Evolutionary conservation across 768 basidiomycete species (phyloP).

Genomic region (Rhizopogon rudus): DNA sequence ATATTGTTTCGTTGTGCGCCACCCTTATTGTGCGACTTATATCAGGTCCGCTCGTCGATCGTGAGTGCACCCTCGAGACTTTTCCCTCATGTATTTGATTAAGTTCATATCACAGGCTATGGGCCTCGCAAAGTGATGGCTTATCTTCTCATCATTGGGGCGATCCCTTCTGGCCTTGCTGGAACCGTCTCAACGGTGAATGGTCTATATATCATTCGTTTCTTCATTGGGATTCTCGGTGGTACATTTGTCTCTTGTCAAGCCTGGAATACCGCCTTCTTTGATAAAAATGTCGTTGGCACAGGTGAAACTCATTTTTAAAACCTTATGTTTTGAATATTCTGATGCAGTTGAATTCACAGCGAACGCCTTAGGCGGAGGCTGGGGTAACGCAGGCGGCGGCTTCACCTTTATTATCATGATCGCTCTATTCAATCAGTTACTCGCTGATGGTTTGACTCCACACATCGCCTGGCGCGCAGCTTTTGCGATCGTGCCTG

Average conservation of each 20-base stretch:
- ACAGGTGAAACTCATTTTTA: constrained; percentile 12
- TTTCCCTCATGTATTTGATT: not conserved
- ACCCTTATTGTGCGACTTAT: constrained; percentile 45
- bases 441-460: constrained; percentile 31
- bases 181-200: constrained; percentile 39
- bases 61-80: constrained; percentile 12
- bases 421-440: constrained; percentile 43
- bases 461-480: constrained; percentile 47
- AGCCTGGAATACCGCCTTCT: constrained; percentile 58
- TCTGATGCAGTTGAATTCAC: constrained; percentile 5
- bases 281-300: constrained; percentile 45
- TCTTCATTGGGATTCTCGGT: constrained; percentile 59
- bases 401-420: constrained; percentile 55
- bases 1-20: constrained; percentile 40
- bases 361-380: constrained; percentile 52
- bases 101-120: constrained; percentile 21
- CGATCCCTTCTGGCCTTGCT: constrained; percentile 55
- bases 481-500: constrained; percentile 52
- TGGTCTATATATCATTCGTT: constrained; percentile 42
- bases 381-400: constrained; percentile 46
- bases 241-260: constrained; percentile 59
- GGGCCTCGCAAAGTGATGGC: constrained; percentile 57
- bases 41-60: constrained; percentile 47
- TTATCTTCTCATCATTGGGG: constrained; percentile 43
- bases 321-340: not conserved